Evolutionary conservation across 257 asterid genomes (phyloP), one percentile per base, ranked within the genome.

Genomic region (Agastache rugosa): DNA sequence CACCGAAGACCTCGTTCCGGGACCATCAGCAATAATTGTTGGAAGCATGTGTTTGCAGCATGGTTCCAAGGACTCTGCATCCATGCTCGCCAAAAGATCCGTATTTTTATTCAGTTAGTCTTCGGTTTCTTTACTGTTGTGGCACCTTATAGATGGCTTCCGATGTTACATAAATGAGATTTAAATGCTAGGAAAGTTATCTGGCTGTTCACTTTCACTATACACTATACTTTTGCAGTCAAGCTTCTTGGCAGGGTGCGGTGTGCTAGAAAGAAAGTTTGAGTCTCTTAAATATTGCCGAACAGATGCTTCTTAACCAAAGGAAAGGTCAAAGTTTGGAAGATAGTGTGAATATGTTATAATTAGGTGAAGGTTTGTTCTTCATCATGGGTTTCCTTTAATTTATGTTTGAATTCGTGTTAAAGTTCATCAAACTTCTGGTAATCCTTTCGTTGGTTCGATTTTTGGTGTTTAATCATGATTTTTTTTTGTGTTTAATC

Each of bases 71-170:
- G 97, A 90, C 69, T 69, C 88, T 95, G 70, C 97, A 95, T 81
- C 99, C 99, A 6, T 95, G 92, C 76, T 88, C 98, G 44, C 98
- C 99, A 11, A 95, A 92, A 89, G 97, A 96, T 92, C 48, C 69
- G 11, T 54, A 16, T 62, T 47, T 35, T 20, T 34, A n/a, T 67
- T 31, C 19, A 37, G 54, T 39, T 74, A 42, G 45, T 44, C 67
- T 23, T 55, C n/a, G 16, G 61, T 53, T n/a, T 78, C 67, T 45
- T 29, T 63, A 58, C 31, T 75, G 48, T 76, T 68, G 44, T 19
- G 22, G 75, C 72, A 44, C 58, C 55, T 56, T 5, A n/a, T 63
- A 54, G 8, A 47, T 39, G 71, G 4, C 25, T 71, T 69, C 20
- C 39, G 60, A 50, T 37, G 17, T 25, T 59, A 71, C 22, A 9